phyloP scores from a whole-genome alignment of 192 early-diverging fungal genomes.

The Coemansia sp. region DNA sequence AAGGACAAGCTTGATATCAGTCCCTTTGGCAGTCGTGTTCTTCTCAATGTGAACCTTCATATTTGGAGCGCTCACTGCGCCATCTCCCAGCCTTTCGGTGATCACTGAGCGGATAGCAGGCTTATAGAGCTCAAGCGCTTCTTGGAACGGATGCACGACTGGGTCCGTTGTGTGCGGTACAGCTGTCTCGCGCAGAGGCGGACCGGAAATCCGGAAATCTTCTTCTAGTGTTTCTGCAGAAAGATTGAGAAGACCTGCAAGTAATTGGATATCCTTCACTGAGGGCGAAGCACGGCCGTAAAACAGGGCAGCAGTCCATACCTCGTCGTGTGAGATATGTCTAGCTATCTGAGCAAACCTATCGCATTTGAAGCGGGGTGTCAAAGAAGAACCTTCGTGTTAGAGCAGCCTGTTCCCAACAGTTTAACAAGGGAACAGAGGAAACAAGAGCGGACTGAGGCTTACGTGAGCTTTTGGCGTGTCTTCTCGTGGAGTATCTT shows the following conservation, averaged over 20 bases:
- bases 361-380: background rate
- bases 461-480: constrained; percentile 44
- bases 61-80: constrained; percentile 28
- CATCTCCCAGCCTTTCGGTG: constrained; percentile 46
- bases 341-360: constrained; percentile 62
- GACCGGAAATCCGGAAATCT: constrained; percentile 44
- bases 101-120: constrained; percentile 43
- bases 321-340: constrained; percentile 58
- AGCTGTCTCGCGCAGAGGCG: constrained; percentile 20
- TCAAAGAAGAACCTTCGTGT: background rate
- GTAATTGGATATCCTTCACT: constrained; percentile 37
- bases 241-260: constrained; percentile 44
- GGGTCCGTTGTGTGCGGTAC: constrained; percentile 18
- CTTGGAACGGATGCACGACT: constrained; percentile 33
- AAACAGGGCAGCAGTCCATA: constrained; percentile 67
- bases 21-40: constrained; percentile 13
- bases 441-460: background rate
- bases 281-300: constrained; percentile 63
- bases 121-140: constrained; percentile 45
- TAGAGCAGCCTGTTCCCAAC: background rate
- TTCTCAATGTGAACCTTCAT: constrained; percentile 43
- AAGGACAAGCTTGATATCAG: constrained; percentile 27
- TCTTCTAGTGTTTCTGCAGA: constrained; percentile 47
- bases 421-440: background rate
- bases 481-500: constrained; percentile 49